Evolutionary conservation across 306 rosid species (phyloP).

Genomic region (Sicyos baderoa): DNA sequence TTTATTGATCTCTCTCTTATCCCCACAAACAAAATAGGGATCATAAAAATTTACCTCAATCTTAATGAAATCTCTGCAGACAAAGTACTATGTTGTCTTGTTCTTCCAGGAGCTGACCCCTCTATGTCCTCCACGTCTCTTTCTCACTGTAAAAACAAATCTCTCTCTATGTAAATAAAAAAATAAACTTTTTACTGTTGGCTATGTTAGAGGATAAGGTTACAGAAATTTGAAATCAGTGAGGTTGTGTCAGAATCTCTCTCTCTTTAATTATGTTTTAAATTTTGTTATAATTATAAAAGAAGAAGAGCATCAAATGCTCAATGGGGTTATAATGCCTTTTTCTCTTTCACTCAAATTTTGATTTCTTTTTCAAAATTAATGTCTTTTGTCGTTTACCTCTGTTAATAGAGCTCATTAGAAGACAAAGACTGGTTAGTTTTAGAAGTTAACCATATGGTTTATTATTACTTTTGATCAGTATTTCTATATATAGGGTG

Average conservation of each 20-base stretch:
- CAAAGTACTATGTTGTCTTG: slow-evolving; percentile 6
- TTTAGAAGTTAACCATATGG: too few relatives aligned
- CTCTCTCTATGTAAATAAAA: not conserved
- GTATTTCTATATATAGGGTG: too few relatives aligned
- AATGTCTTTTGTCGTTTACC: too few relatives aligned
- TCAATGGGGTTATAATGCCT: not conserved
- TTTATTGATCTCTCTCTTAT: too few relatives aligned
- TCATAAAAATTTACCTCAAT: too few relatives aligned
- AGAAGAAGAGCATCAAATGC: not conserved
- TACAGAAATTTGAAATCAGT: slow-evolving; percentile 29
- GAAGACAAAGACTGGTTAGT: too few relatives aligned
- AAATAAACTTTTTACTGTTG: not conserved
- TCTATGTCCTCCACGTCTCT: not conserved
- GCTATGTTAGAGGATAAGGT: slow-evolving; percentile 17
- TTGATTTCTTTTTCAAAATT: too few relatives aligned
- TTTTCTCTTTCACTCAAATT: not conserved
- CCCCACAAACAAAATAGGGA: too few relatives aligned
- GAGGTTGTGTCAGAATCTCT: slow-evolving; percentile 30
- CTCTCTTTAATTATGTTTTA: slow-evolving; percentile 20
- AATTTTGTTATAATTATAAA: not conserved
- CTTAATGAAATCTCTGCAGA: too few relatives aligned
- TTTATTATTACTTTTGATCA: too few relatives aligned
- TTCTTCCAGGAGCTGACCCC: not conserved
- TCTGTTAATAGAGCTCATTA: too few relatives aligned
- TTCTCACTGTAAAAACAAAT: not conserved